A percentile compares a stretch with the other conserved stretches of the same genome.
Evolutionary conservation across 345 rosid genomes (phyloP).

Genomic region (Pelargonium nanum): DNA sequence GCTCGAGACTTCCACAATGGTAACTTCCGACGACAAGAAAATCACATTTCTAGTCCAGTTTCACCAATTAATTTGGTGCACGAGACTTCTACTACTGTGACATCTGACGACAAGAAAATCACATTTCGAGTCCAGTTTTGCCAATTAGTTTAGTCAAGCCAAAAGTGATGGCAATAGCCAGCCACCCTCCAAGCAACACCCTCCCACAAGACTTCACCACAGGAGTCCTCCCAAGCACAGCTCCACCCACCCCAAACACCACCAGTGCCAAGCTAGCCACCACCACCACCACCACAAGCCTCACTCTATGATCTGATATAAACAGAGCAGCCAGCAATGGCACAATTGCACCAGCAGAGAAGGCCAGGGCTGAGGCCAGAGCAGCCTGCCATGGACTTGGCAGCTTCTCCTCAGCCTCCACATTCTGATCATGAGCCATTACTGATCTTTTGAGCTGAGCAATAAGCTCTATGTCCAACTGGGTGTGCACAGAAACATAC

Average conservation of each 20-base stretch:
- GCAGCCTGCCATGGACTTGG: constrained; percentile 86
- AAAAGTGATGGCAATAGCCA: constrained; percentile 87
- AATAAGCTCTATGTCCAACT: constrained; percentile 63
- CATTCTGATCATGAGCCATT: constrained; percentile 3
- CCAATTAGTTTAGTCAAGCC: constrained; percentile 77
- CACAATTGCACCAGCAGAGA: constrained; percentile 69
- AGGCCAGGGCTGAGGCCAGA: constrained; percentile 75
- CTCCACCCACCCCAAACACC: constrained; percentile 72
- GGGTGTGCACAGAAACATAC: constrained; percentile 83
- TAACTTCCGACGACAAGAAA: too few species aligned
- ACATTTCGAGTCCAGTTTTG: constrained; percentile 33
- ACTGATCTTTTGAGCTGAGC: constrained; percentile 42
- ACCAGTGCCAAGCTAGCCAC: constrained; percentile 54
- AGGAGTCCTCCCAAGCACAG: constrained; percentile 67
- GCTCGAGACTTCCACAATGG: too few species aligned
- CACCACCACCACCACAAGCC: constrained; percentile 47
- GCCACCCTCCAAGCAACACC: constrained; percentile 84
- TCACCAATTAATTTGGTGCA: too few species aligned
- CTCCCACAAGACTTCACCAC: constrained; percentile 38
- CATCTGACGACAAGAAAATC: too few species aligned
- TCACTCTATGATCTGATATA: constrained; percentile 45
- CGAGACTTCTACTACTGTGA: too few species aligned
- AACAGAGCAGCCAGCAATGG: constrained; percentile 79
- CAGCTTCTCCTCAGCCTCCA: constrained; percentile 34
- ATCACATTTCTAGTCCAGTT: too few species aligned